Percentiles rank a stretch among this genome's conserved stretches.
Conservation (phyloP, 83 land plant species). For the Larix sibirica region DNA sequence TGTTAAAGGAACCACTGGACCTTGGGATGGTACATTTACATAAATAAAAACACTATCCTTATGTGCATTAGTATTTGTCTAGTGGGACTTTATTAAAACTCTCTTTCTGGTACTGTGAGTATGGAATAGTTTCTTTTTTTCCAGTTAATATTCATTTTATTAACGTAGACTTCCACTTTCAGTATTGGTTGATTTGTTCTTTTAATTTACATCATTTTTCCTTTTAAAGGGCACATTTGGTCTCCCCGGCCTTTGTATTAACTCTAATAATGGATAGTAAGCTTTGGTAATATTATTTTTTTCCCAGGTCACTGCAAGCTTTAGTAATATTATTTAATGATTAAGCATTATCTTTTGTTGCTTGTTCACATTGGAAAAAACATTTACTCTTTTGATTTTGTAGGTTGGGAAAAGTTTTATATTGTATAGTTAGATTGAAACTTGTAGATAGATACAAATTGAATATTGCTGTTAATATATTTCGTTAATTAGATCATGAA, state of each 20-base stretch:
- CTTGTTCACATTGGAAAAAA: not conserved
- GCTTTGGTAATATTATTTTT: no score
- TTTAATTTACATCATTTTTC: not conserved
- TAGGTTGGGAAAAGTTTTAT: not conserved
- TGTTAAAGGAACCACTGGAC: not conserved
- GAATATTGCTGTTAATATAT: not conserved
- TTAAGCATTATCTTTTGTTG: no score
- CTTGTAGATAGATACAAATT: not conserved
- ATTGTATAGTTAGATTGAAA: not conserved
- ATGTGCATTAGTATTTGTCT: no score
- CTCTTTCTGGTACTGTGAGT: not conserved
- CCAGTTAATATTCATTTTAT: not conserved
- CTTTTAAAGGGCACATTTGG: not conserved
- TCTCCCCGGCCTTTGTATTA: not conserved
- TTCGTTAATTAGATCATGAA: not conserved
- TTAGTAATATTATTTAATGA: no score
- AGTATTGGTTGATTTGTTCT: not conserved
- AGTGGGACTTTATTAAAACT: not conserved
- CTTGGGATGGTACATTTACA: not conserved
- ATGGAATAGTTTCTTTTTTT: not conserved
- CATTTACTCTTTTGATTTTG: not conserved
- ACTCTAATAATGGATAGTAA: not conserved
- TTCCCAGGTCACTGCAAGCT: no score
- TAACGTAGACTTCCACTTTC: not conserved
- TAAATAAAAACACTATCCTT: not conserved